Base-by-base conservation (phyloP, 805 yeast genomes). In the Lachancea fermentati region DNA sequence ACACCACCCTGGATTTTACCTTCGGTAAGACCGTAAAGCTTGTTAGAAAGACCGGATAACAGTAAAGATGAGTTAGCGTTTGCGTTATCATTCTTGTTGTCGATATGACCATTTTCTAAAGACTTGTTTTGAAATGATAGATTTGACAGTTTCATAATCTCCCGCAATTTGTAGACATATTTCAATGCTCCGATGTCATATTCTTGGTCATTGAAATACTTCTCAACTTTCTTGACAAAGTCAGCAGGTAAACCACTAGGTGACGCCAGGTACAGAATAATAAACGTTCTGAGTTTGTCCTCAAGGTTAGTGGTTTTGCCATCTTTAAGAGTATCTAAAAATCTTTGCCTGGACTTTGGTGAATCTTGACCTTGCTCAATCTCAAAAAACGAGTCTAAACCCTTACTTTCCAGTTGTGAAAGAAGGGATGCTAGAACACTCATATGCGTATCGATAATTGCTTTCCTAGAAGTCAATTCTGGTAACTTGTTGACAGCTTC, bases 381-480 rank as follows among this genome's bases (percentile, higher is more conserved):
- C 65, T 93, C 97, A 61, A 91, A 93, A 51, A 89, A 84, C 41
- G 88, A 79, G 55, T 94, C 98, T 50, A 93, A 71, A 13, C 81
- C 81, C 49, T 91, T 83, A n/a, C 82, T 79, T 54, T 91, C 93
- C 45, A 93, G 71, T 49, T 88, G 87, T 55, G 81, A 79, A 44
- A 93, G 73, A 38, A 93, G 68, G 14, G 88, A 76, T 7, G 96
- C 85, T 46, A 94, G 77, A 18, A 93, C 89, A 54, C 86, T 88
- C 96, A 93, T 91, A 65, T 93, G 99, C 81, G 86, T 85, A 66
- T 93, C 99, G 51, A 93, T 81, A 24, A 87, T 78, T 39, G 79
- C 72, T 61, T 93, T 93, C 52, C 95, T 77, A 5, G 87, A 85
- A 0, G 97, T 86, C 45, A 93, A 69, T 60, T 88, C 95, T 3